phyloP scores from a whole-genome alignment of 2,329 filamentous ascomycete genomes.

The Helotiales sp. region DNA sequence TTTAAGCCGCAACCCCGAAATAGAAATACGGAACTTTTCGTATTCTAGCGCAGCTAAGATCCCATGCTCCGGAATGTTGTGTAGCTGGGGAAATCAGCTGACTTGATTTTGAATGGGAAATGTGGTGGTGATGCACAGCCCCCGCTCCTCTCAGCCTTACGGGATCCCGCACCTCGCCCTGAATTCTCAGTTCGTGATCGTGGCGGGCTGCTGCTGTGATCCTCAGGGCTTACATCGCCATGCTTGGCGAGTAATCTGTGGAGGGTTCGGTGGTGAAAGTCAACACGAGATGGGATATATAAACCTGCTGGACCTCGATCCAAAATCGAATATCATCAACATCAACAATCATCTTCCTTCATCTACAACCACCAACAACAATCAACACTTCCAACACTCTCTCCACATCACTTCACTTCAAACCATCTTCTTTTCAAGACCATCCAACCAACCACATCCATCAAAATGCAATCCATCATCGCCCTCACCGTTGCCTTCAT shows the following conservation, averaged over 20 bases:
- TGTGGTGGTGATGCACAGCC: conserved; percentile 11
- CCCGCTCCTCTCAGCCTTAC: conserved; percentile 6
- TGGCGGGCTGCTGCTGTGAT: background rate
- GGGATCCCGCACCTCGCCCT: background rate
- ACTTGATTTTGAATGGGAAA: conserved; percentile 5
- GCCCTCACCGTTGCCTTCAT: conserved; percentile 10
- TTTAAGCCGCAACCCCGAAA: conserved; percentile 5
- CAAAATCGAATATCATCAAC: conserved; percentile 6
- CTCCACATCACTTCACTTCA: background rate
- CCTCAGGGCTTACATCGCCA: background rate
- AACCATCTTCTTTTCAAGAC: background rate
- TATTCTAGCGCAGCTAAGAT: background rate
- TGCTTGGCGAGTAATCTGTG: background rate
- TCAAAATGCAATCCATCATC: conserved; percentile 18
- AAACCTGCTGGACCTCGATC: conserved; percentile 4
- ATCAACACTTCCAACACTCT: background rate
- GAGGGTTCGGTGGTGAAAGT: background rate
- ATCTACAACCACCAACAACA: background rate
- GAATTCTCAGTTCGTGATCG: background rate
- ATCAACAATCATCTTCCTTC: conserved; percentile 3
- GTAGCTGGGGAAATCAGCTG: conserved; percentile 2
- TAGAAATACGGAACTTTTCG: conserved; percentile 1
- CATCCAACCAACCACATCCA: background rate
- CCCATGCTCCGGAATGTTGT: background rate
- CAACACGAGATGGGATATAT: conserved; percentile 1